Percentiles rank a stretch among this genome's conserved stretches.
Conservation (phyloP, 305 asterid species). For the Plantago rigida region DNA sequence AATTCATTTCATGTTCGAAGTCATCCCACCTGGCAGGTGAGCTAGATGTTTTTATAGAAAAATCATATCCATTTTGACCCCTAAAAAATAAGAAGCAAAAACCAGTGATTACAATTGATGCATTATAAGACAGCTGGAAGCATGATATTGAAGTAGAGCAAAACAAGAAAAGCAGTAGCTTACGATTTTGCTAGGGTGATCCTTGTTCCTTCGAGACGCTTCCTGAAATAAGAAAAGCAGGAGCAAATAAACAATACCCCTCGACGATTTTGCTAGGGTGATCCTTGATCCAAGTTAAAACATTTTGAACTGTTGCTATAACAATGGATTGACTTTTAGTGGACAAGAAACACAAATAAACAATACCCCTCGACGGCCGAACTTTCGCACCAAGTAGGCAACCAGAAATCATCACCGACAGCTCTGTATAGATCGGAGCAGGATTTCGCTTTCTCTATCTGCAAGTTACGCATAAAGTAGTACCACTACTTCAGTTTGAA, state of each 20-base stretch:
- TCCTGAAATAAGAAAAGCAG: conserved; percentile 49
- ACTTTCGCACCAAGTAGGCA: conserved; percentile 82
- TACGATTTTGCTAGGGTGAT: conserved; percentile 63
- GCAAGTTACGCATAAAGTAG: conserved; percentile 31
- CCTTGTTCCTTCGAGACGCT: conserved; percentile 90
- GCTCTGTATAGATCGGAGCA: conserved; percentile 70
- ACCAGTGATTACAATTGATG: conserved; percentile 5
- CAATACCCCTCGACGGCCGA: conserved; percentile 73
- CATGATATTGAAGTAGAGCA: conserved; percentile 6
- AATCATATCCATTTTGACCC: conserved; percentile 67
- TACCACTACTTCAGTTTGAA: not conserved
- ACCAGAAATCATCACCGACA: conserved; percentile 90
- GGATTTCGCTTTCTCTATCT: conserved; percentile 80
- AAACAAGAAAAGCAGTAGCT: conserved; percentile 21
- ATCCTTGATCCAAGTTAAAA: conserved; percentile 22
- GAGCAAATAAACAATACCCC: too few species aligned
- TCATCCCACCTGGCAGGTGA: conserved; percentile 89
- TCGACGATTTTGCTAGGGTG: too few species aligned
- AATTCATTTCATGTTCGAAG: conserved; percentile 81
- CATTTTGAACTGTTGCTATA: conserved; percentile 5
- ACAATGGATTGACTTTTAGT: conserved; percentile 17
- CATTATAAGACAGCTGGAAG: not conserved
- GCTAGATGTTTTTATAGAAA: conserved; percentile 66
- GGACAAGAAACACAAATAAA: conserved; percentile 18
- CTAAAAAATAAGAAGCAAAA: conserved; percentile 33